Conservation (phyloP, 1,284 basidiomycete genomes). For the Cutaneotrichosporon sp. region DNA sequence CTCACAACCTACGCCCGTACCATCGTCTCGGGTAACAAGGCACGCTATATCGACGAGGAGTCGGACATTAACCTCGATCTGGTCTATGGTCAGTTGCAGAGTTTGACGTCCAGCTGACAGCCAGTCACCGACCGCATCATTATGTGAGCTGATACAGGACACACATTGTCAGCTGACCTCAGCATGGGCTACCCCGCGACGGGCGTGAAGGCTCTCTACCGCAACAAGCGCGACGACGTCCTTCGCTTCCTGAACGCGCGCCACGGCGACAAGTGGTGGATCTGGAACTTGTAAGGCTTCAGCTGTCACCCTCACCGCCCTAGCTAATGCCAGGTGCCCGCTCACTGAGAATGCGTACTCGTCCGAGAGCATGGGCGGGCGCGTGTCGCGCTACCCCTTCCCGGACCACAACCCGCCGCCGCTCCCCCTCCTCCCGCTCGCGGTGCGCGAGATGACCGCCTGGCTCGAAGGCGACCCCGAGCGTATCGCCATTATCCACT, state of each 20-base stretch:
- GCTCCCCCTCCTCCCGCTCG: constrained; percentile 72
- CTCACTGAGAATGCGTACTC: constrained; percentile 59
- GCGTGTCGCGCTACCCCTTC: constrained; percentile 82
- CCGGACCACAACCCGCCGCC: constrained; percentile 88
- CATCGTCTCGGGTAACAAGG: constrained; percentile 63
- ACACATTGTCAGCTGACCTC: constrained; percentile 57
- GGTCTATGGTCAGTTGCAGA: constrained; percentile 65
- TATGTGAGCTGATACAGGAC: constrained; percentile 57
- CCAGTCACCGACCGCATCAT: constrained; percentile 61
- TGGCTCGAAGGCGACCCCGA: constrained; percentile 72
- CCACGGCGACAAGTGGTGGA: constrained; percentile 75
- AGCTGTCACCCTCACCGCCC: constrained; percentile 9
- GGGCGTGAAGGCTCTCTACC: constrained; percentile 76
- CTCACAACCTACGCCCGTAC: constrained; percentile 47
- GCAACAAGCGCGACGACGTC: constrained; percentile 76
- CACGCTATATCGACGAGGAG: constrained; percentile 70
- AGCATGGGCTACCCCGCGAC: constrained; percentile 73
- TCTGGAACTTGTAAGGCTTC: constrained; percentile 70
- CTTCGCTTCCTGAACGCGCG: constrained; percentile 72
- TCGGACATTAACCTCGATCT: constrained; percentile 76
- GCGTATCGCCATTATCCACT: constrained; percentile 79
- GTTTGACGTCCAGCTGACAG: constrained; percentile 17
- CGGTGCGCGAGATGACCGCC: constrained; percentile 72
- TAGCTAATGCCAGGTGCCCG: constrained; percentile 57
- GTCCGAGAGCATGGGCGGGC: constrained; percentile 53